These are phyloP conservation scores for Lyophyllum semitale DNA, from an alignment of 768 basidiomycete species.

Conservation along the genomic window DNA sequence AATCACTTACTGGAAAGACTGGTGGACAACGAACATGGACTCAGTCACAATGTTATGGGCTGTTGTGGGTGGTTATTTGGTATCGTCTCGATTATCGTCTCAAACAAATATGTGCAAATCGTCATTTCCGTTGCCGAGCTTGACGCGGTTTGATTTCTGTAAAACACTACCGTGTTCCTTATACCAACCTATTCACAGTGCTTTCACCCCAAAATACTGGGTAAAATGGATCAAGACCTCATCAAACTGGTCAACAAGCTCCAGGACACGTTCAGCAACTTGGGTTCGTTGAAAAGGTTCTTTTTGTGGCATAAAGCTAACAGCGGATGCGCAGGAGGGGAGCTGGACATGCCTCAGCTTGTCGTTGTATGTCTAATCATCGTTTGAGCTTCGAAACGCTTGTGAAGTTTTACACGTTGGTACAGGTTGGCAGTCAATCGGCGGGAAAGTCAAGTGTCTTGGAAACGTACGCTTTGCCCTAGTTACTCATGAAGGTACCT, in stretches of 20 bases:
- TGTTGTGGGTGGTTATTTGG: background rate
- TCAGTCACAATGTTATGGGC: background rate
- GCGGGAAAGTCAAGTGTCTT: conserved; percentile 95
- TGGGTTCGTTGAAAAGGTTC: conserved; percentile 55
- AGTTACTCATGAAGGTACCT: conserved; percentile 4
- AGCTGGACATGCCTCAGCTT: conserved; percentile 91
- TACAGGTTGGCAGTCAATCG: conserved; percentile 93
- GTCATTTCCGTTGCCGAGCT: conserved; percentile 12
- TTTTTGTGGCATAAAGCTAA: conserved; percentile 2
- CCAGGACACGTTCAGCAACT: conserved; percentile 89
- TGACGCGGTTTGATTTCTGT: conserved; percentile 13
- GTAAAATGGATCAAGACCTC: conserved; percentile 86
- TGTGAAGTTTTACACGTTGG: conserved; percentile 1
- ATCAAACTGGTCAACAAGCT: conserved; percentile 95
- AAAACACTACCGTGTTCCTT: conserved; percentile 11
- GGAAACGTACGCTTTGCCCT: conserved; percentile 74
- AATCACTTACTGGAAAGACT: no score
- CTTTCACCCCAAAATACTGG: conserved; percentile 1
- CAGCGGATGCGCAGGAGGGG: conserved; percentile 59
- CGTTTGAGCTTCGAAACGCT: background rate
- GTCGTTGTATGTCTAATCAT: conserved; percentile 65
- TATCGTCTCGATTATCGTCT: background rate
- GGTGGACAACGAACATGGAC: background rate
- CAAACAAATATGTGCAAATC: conserved; percentile 15
- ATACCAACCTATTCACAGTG: conserved; percentile 6